A percentile compares a stretch with the other conserved stretches of the same genome.
Conservation (phyloP, 495 filamentous ascomycete species). For the Lentithecium fluviatile region DNA sequence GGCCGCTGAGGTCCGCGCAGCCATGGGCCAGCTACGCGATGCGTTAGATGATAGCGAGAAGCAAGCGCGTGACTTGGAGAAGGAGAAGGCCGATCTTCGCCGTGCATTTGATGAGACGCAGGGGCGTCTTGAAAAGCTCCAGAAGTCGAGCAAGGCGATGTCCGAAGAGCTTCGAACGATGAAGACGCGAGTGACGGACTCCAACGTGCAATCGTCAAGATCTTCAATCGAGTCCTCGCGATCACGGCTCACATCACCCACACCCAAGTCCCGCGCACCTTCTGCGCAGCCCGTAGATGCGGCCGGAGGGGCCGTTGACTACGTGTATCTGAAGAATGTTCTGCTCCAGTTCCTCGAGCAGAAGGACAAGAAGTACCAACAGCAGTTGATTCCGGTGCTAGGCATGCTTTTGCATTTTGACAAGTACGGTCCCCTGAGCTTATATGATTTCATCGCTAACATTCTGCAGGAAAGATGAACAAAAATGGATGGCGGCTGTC, state of each 20-base stretch:
- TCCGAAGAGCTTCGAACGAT: conserved; percentile 49
- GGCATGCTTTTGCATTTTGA: conserved; percentile 91
- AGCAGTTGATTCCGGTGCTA: conserved; percentile 87
- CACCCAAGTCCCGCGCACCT: conserved; percentile 39
- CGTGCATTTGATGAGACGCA: conserved; percentile 75
- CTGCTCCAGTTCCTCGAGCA: conserved; percentile 93
- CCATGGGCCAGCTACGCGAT: conserved; percentile 75
- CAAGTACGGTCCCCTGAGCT: conserved; percentile 56
- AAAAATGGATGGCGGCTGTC: conserved; percentile 85
- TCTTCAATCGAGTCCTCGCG: conserved; percentile 51
- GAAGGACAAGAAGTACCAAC: conserved; percentile 84
- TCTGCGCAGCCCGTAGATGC: conserved; percentile 48
- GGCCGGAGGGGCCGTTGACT: conserved; percentile 56
- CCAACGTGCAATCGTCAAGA: conserved; percentile 56
- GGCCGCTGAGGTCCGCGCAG: conserved; percentile 67
- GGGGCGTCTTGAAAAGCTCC: conserved; percentile 71
- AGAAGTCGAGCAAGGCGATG: conserved; percentile 65
- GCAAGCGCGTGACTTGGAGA: conserved; percentile 76
- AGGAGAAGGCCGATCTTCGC: conserved; percentile 72
- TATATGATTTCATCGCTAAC: conserved; percentile 4
- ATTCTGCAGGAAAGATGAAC: conserved; percentile 67
- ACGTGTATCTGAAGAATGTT: conserved; percentile 92
- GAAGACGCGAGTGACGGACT: conserved; percentile 43
- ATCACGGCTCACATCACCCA: conserved; percentile 57
- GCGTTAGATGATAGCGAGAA: conserved; percentile 84